Conservation (phyloP, 1,139 yeast genomes). For the Insectozyma bohioensis region DNA sequence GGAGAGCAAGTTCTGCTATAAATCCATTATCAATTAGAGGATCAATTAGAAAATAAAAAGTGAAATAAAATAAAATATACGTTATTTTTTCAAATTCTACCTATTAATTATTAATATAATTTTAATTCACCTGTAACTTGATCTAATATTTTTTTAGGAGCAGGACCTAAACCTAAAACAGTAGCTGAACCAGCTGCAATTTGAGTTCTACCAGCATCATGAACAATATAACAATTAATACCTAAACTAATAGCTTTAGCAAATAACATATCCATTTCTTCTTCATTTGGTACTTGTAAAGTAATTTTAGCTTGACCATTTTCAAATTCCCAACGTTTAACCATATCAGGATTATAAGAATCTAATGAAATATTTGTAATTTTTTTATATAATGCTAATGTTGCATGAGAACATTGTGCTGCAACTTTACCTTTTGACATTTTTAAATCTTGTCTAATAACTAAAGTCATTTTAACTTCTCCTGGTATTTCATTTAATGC, state of each 20-base stretch:
- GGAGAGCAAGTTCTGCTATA: constrained; percentile 47
- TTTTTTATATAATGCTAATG: constrained; percentile 79
- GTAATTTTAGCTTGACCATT: constrained; percentile 96
- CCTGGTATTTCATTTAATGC: constrained; percentile 65
- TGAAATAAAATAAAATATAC: background rate
- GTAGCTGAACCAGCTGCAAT: constrained; percentile 94
- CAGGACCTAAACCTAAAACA: constrained; percentile 94
- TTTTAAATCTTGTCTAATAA: constrained; percentile 82
- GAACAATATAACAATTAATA: constrained; percentile 75
- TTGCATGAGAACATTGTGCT: constrained; percentile 98
- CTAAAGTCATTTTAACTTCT: constrained; percentile 84
- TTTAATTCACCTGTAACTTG: constrained; percentile 78
- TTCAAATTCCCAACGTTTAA: constrained; percentile 72
- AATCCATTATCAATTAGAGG: constrained; percentile 36
- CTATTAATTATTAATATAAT: constrained; percentile 50
- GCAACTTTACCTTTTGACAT: constrained; percentile 97
- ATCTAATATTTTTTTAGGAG: constrained; percentile 82
- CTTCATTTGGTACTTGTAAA: constrained; percentile 71
- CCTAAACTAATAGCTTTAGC: constrained; percentile 82
- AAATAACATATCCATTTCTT: constrained; percentile 72
- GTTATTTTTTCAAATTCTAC: background rate
- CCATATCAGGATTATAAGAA: constrained; percentile 60
- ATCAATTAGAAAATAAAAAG: constrained; percentile 12
- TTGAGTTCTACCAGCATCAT: constrained; percentile 97
- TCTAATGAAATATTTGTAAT: constrained; percentile 54